Evolutionary conservation across 495 filamentous ascomycete genomes (phyloP).

Genomic region (Copromyces sp.): DNA sequence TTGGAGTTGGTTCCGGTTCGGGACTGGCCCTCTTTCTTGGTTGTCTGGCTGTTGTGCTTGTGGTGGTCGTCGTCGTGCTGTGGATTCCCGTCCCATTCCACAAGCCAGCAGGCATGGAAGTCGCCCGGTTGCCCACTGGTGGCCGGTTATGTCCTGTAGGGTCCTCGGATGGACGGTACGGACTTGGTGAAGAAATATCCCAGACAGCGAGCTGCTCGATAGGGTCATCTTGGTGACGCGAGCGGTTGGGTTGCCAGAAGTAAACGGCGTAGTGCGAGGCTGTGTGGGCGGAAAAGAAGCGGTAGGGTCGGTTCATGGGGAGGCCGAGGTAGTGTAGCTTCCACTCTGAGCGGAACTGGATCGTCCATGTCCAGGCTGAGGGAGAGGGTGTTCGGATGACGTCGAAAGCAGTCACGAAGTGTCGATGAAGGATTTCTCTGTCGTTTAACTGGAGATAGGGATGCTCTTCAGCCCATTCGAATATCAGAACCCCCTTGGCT

Average conservation of each 20-base stretch:
- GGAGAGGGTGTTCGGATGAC: slow-evolving; percentile 20
- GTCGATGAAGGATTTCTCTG: slow-evolving; percentile 46
- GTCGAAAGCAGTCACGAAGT: slow-evolving; percentile 56
- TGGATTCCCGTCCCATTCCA: slow-evolving; percentile 13
- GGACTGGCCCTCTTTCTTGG: neutral
- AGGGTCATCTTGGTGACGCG: slow-evolving; percentile 48
- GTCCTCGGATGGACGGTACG: slow-evolving; percentile 47
- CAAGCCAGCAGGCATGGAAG: slow-evolving; percentile 13
- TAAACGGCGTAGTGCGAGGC: slow-evolving; percentile 56
- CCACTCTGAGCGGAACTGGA: slow-evolving; percentile 56
- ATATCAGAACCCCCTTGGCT: slow-evolving; percentile 43
- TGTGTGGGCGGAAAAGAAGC: slow-evolving; percentile 57
- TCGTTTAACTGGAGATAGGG: slow-evolving; percentile 51
- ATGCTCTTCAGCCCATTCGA: slow-evolving; percentile 56
- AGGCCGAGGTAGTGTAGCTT: slow-evolving; percentile 55
- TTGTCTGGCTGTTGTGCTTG: neutral
- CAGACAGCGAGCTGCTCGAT: slow-evolving; percentile 56
- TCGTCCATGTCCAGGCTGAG: slow-evolving; percentile 30
- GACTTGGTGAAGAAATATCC: slow-evolving; percentile 50
- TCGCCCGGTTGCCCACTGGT: slow-evolving; percentile 5
- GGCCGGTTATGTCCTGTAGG: slow-evolving; percentile 34
- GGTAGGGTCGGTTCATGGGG: slow-evolving; percentile 47
- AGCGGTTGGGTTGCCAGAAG: slow-evolving; percentile 55
- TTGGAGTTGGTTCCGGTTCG: neutral
- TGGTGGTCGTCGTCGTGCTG: neutral